These are phyloP conservation scores for Rosellinia necatrix DNA, from an alignment of 2,329 filamentous ascomycete species.

Conservation along the genomic window DNA sequence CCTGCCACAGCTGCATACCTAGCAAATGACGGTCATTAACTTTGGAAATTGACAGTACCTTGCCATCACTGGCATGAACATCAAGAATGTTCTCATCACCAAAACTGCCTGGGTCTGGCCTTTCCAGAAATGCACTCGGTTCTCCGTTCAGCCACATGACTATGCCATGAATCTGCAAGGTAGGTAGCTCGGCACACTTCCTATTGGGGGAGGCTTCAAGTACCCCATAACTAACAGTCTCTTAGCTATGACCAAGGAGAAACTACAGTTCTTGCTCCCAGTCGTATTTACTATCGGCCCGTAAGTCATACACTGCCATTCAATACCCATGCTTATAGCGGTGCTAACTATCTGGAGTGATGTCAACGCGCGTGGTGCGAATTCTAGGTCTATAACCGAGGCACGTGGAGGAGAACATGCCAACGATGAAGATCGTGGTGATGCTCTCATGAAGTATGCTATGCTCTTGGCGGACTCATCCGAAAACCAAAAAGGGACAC, in stretches of 20 bases:
- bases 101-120: conserved; percentile 77
- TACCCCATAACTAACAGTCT: conserved; percentile 4
- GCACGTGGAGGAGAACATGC: conserved; percentile 20
- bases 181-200: conserved; percentile 12
- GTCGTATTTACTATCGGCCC: conserved; percentile 88
- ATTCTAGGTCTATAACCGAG: conserved; percentile 37
- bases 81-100: conserved; percentile 74
- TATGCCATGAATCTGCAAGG: conserved; percentile 77
- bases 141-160: conserved; percentile 73
- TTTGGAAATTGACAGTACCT: conserved; percentile 79
- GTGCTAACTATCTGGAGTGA: conserved; percentile 45
- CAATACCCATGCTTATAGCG: not conserved
- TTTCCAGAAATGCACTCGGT: conserved; percentile 67
- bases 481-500: conserved; percentile 47
- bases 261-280: conserved; percentile 79
- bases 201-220: not conserved
- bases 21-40: conserved; percentile 30
- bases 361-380: conserved; percentile 63
- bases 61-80: conserved; percentile 79
- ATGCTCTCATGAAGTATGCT: conserved; percentile 79
- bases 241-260: conserved; percentile 82
- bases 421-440: conserved; percentile 55
- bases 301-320: conserved; percentile 28
- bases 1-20: not conserved
- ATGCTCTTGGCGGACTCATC: conserved; percentile 71